A percentile compares a stretch with the other conserved stretches of the same genome.
Conservation (phyloP, 2,329 filamentous ascomycete genomes). For the Knufia fluminis region DNA sequence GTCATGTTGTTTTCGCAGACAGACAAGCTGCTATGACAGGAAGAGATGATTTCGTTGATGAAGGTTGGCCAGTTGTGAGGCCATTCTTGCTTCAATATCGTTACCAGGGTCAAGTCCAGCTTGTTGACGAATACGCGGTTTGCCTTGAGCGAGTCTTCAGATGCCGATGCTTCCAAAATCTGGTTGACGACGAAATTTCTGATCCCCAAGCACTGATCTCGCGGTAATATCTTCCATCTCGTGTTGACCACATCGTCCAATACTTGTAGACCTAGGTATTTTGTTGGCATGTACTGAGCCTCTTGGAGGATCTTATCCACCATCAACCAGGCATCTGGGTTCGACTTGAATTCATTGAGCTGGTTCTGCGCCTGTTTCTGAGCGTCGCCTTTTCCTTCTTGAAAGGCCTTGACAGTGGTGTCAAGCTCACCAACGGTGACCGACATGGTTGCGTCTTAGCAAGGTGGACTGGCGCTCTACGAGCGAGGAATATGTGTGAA, state of each 20-base stretch:
- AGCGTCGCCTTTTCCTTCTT: conserved; percentile 89
- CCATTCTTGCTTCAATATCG: conserved; percentile 98
- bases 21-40: conserved; percentile 87
- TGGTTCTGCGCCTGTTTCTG: conserved; percentile 33
- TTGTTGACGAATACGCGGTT: conserved; percentile 94
- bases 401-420: conserved; percentile 91
- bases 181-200: conserved; percentile 98
- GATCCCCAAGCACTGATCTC: conserved; percentile 95
- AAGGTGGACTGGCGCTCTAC: background rate
- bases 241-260: conserved; percentile 98
- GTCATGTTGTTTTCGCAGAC: conserved; percentile 99
- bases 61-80: conserved; percentile 99
- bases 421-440: conserved; percentile 88
- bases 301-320: conserved; percentile 95
- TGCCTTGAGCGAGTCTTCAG: conserved; percentile 74
- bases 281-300: conserved; percentile 88
- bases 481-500: conserved; percentile 4
- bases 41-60: conserved; percentile 98
- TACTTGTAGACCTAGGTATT: conserved; percentile 93
- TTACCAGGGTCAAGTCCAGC: conserved; percentile 93
- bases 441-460: conserved; percentile 41
- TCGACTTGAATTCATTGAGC: conserved; percentile 73
- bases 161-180: conserved; percentile 86
- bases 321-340: conserved; percentile 93
- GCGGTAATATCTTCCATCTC: conserved; percentile 93